A percentile compares a stretch with the other conserved stretches of the same genome.
Evolutionary conservation across 148 eudicot genomes (phyloP).

Genomic region (Rhododendron simsii): DNA sequence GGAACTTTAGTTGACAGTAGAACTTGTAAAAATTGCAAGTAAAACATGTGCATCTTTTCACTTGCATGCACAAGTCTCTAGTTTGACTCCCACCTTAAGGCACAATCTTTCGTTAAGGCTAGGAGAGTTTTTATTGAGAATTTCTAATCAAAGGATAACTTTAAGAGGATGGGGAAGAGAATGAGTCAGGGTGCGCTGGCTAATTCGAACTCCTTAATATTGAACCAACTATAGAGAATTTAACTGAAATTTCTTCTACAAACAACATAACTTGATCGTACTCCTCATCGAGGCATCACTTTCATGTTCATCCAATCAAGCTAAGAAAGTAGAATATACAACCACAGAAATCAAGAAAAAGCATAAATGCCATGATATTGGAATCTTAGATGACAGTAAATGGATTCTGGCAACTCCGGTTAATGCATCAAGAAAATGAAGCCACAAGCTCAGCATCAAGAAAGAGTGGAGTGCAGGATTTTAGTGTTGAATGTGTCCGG

Average conservation of each 20-base stretch:
- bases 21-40: not conserved
- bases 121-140: no score
- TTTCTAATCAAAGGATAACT: no score
- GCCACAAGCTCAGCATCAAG: not conserved
- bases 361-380: not conserved
- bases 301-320: not conserved
- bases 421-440: constrained; percentile 6
- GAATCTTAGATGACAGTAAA: not conserved
- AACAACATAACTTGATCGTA: not conserved
- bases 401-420: not conserved
- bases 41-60: not conserved
- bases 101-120: no score
- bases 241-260: not conserved
- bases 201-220: not conserved
- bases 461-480: not conserved
- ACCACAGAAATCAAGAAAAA: not conserved
- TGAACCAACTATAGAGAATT: not conserved
- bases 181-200: not conserved
- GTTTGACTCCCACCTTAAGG: no score
- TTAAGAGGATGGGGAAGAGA: no score
- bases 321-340: not conserved
- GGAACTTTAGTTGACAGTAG: not conserved
- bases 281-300: not conserved
- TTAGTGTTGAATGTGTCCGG: not conserved
- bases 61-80: no score